Conservation (phyloP, 148 eudicot species). For the Rhododendron molle region DNA sequence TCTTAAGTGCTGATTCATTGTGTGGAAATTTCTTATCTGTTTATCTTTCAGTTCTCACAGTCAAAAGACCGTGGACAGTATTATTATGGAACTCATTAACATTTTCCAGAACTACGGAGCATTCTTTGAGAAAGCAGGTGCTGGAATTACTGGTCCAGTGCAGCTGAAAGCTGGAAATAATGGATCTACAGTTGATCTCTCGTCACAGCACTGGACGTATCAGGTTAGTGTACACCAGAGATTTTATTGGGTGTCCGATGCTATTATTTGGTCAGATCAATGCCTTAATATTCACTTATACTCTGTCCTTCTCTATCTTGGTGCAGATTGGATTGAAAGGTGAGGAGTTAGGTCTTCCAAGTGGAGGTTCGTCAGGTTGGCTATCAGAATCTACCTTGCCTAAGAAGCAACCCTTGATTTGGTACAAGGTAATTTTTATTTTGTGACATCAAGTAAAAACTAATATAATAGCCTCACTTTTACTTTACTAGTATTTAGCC, state of each 20-base stretch:
- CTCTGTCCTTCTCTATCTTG: not conserved
- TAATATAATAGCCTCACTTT: slow-evolving; percentile 7
- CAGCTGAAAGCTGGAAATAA: slow-evolving; percentile 43
- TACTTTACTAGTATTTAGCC: not conserved
- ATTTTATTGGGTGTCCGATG: not conserved
- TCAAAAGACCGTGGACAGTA: not conserved
- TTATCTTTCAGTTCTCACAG: not conserved
- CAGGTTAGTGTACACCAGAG: slow-evolving; percentile 41
- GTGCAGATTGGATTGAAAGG: slow-evolving; percentile 52
- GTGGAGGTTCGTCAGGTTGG: slow-evolving; percentile 47
- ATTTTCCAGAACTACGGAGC: slow-evolving; percentile 84
- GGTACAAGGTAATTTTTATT: slow-evolving; percentile 49
- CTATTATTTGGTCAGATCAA: not conserved
- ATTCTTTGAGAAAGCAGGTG: slow-evolving; percentile 58
- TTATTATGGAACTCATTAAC: not conserved
- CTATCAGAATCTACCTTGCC: slow-evolving; percentile 35
- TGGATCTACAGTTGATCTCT: slow-evolving; percentile 51
- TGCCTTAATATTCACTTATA: not conserved
- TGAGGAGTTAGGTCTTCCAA: slow-evolving; percentile 40
- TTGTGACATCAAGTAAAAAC: slow-evolving; percentile 31
- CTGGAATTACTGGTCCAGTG: slow-evolving; percentile 86
- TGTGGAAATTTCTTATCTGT: not conserved
- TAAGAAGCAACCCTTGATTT: slow-evolving; percentile 42
- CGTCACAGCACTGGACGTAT: slow-evolving; percentile 76
- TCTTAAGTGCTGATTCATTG: not conserved